These are phyloP conservation scores for Candida maesae DNA, from an alignment of 805 yeast genomes.

Conservation along the genomic window DNA sequence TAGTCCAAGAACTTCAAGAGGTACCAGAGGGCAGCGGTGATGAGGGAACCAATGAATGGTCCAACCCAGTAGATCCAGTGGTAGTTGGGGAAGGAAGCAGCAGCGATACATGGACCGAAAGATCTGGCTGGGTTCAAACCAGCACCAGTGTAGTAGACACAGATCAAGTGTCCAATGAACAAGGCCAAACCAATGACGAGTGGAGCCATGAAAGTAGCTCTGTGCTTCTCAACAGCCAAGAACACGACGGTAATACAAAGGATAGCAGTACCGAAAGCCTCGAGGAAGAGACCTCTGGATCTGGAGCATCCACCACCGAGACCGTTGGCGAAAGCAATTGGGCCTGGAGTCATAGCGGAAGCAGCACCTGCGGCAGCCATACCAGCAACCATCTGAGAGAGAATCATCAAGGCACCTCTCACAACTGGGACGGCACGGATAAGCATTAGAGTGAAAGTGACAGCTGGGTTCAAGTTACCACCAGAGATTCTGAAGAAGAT, in stretches of 20 bases:
- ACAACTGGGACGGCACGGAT: conserved; percentile 71
- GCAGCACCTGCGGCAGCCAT: conserved; percentile 93
- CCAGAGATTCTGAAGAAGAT: conserved; percentile 75
- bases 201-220: conserved; percentile 76
- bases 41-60: conserved; percentile 65
- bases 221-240: conserved; percentile 79
- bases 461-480: conserved; percentile 89
- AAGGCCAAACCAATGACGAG: conserved; percentile 78
- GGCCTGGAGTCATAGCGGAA: conserved; percentile 80
- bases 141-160: conserved; percentile 84
- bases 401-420: conserved; percentile 61
- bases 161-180: conserved; percentile 76
- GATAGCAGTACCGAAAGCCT: conserved; percentile 73
- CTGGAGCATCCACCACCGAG: conserved; percentile 70
- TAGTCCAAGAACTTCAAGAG: conserved; percentile 61
- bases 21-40: conserved; percentile 68
- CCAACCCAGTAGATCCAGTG: conserved; percentile 96
- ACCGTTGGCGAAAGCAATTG: conserved; percentile 62
- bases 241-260: conserved; percentile 74
- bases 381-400: conserved; percentile 77
- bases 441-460: conserved; percentile 66
- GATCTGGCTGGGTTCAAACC: conserved; percentile 91
- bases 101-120: conserved; percentile 79
- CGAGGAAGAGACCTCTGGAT: conserved; percentile 74
- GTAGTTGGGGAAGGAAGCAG: conserved; percentile 68